These are phyloP conservation scores for Linnemannia elongata DNA, from an alignment of 192 early-diverging fungal species.

Conservation along the genomic window DNA sequence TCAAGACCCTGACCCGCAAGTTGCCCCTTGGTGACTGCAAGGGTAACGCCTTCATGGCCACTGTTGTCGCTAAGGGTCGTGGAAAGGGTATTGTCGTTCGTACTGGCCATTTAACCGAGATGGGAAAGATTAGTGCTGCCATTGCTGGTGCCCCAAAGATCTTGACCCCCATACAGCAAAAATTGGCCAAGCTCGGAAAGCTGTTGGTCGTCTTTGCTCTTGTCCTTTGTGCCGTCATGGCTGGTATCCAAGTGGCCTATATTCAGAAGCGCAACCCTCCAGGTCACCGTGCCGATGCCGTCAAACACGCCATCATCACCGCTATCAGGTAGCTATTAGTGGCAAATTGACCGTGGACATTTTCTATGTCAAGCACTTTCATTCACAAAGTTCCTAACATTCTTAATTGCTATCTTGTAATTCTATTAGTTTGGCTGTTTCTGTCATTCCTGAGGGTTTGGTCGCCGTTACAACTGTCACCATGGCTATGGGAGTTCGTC, in stretches of 20 bases:
- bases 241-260: constrained; percentile 87
- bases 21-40: constrained; percentile 91
- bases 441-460: constrained; percentile 97
- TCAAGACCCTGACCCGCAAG: constrained; percentile 75
- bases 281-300: too few relatives aligned
- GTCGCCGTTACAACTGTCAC: constrained; percentile 97
- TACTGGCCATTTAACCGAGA: constrained; percentile 90
- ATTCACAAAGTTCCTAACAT: neutral
- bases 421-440: constrained; percentile 84
- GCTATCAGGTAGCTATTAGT: too few relatives aligned
- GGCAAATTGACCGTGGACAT: too few relatives aligned
- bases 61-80: constrained; percentile 90
- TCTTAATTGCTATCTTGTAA: neutral
- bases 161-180: constrained; percentile 78
- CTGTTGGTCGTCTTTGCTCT: constrained; percentile 89
- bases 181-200: constrained; percentile 84
- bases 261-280: constrained; percentile 58
- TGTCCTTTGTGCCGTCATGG: constrained; percentile 85
- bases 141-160: constrained; percentile 74
- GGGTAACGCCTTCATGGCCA: constrained; percentile 98
- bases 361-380: too few relatives aligned
- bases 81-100: constrained; percentile 94
- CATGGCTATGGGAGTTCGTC: constrained; percentile 94
- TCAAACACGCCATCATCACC: too few relatives aligned
- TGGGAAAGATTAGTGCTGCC: constrained; percentile 93